Evolutionary conservation across 352 stramenopile species (phyloP).

Genomic region (Globisporangium orthogonon): DNA sequence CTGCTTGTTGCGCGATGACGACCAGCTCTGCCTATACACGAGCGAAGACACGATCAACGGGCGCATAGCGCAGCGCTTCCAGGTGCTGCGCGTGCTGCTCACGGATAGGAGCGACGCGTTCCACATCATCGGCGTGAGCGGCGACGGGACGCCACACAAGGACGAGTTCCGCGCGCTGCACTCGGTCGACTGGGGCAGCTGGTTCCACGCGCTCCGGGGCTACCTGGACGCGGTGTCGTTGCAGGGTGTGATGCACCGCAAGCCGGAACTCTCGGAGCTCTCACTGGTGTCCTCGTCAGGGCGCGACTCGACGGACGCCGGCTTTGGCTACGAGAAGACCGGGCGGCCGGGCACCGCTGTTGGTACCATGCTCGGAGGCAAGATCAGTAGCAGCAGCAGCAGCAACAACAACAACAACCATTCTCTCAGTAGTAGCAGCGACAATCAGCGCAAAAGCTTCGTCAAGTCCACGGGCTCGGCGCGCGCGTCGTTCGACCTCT

Average conservation of each 20-base stretch:
- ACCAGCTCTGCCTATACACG: constrained; percentile 42
- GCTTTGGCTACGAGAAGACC: not conserved
- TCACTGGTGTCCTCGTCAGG: constrained; percentile 3
- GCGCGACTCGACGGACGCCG: not conserved
- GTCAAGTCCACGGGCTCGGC: not conserved
- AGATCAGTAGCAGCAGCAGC: not conserved
- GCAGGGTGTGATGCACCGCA: constrained; percentile 24
- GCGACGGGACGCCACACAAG: constrained; percentile 30
- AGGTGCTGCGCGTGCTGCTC: constrained; percentile 38
- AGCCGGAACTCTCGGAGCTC: constrained; percentile 30
- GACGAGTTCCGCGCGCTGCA: constrained; percentile 40
- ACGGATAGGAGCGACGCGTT: constrained; percentile 46
- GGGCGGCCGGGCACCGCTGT: not conserved
- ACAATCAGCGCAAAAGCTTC: constrained; percentile 5
- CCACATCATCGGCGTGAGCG: constrained; percentile 40
- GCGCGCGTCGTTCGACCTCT: constrained; percentile 4
- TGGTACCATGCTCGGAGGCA: not conserved
- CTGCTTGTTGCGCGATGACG: constrained; percentile 46
- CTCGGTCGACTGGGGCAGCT: constrained; percentile 29
- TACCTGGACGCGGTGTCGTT: constrained; percentile 40
- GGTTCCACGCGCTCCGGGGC: constrained; percentile 39
- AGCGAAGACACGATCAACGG: constrained; percentile 57
- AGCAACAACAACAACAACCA: not conserved
- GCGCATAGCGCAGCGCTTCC: constrained; percentile 33
- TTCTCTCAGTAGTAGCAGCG: too few relatives aligned